A percentile compares a stretch with the other conserved stretches of the same genome.
Evolutionary conservation across 2,329 filamentous ascomycete genomes (phyloP).

Genomic region (Orbilia javanica): DNA sequence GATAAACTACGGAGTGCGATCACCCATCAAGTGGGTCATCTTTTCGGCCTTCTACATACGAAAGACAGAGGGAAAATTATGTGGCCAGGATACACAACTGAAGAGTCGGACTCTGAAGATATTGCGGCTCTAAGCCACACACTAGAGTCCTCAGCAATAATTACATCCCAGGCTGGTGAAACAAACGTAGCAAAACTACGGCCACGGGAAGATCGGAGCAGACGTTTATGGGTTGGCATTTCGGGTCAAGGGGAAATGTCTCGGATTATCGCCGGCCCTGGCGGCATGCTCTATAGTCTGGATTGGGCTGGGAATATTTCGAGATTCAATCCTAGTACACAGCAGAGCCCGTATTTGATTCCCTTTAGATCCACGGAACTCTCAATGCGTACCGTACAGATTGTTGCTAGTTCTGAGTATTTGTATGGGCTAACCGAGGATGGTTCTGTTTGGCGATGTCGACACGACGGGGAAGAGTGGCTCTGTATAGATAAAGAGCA

Average conservation of each 20-base stretch:
- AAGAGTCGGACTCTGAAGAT: not conserved
- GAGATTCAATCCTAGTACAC: too few species aligned
- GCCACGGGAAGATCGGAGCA: not conserved
- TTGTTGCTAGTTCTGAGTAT: not conserved
- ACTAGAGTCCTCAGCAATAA: too few species aligned
- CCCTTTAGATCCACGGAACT: not conserved
- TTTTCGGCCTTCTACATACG: not conserved
- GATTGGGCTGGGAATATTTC: not conserved
- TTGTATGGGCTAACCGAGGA: not conserved
- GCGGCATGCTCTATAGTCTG: not conserved
- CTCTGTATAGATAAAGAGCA: not conserved
- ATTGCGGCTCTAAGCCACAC: not conserved
- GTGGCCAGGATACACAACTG: not conserved
- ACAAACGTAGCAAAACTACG: not conserved
- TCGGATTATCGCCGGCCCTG: not conserved
- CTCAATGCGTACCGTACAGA: not conserved
- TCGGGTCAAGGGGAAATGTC: not conserved
- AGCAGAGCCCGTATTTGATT: too few species aligned
- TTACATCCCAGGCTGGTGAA: too few species aligned
- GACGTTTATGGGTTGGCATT: not conserved
- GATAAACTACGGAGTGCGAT: not conserved
- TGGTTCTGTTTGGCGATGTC: not conserved
- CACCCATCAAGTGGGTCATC: not conserved
- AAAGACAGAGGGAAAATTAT: not conserved
- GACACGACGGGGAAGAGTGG: not conserved